Base-by-base conservation (phyloP, 2,329 filamentous ascomycete species). In the Geosmithia flava region DNA sequence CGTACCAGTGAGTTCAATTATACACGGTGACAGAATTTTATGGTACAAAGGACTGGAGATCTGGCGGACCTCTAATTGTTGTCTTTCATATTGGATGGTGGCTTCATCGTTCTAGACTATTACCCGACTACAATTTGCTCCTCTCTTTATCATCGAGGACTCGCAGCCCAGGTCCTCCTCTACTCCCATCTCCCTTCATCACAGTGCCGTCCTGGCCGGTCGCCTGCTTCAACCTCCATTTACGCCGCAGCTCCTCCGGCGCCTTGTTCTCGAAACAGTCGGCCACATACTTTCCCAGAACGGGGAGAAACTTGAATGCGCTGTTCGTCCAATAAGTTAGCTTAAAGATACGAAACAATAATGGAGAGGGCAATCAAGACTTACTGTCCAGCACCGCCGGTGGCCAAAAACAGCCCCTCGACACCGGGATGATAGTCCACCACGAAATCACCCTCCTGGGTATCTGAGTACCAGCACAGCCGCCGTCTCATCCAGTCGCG, bases 391-490 rank as follows among this genome's bases (percentile, higher is more conserved):
- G 67, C 68, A 0, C 70, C 71, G 1, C 70, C 73, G 0, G 69
- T 72, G 0, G 70, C 72, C 1, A 76, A 30, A 50, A 76, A 75
- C 0, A 75, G 51, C 1, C 69, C 67, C 2, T 66, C 54, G 7
- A 70, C 62, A 1, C 60, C 54, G 0, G 78, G 78, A 50, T 82
- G 77, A 49, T 74, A 67, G 19, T 74, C 71, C 20, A 82, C 69
- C 44, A 83, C 68, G 56, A 82, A 83, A 53, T 83, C 74, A 1
- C 77, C 78, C n/a, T 70, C 69, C 0, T 77, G 77, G 49, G 80
- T 83, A 61, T 83, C 80, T 3, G 73, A 78, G 54, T 83, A 83
- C 79, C 79, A 83, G 54, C 80, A 83, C 42, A 83, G 60, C 4
- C 76, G 64, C 6, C 69, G 71, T 11, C 67, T 62, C 11, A 64